Evolutionary conservation across 805 yeast species (phyloP), one percentile per base, ranked within the genome.

Genomic region (Yarrowia deformans): DNA sequence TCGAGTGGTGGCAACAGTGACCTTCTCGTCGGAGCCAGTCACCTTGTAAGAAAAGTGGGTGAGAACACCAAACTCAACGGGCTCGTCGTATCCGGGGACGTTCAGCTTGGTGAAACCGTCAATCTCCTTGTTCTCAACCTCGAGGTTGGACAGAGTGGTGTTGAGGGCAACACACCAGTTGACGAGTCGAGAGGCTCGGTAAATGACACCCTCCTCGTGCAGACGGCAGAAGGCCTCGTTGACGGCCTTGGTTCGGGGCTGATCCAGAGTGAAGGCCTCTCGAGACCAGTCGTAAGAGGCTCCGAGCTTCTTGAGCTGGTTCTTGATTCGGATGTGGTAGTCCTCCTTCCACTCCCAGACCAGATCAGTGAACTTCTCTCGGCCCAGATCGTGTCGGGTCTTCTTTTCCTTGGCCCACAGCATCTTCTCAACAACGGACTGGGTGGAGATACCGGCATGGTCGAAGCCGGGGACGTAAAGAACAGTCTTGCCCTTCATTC

Each of bases 271-370:
- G 83, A 95, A 95, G 12, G 92, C 97, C 82, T 95, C 99, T 78
- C 94, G 88, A 45, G 85, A 78, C 98, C 98, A 95, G 79, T 93
- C 98, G 76, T 93, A 95, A 19, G 99, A 95, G 35, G 98, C 97
- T 79, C 99, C 99, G 77, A 95, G 84, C 72, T 87, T 87, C 79
- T 87, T 83, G 77, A 94, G 87, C 82, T 95, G 99, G 73, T 84
- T 78, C 82, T 90, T 91, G 79, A 95, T 95, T 75, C 90, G 89
- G 69, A 79, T 79, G 75, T 95, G 98, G 82, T 95, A 95, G 71
- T 90, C 93, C 72, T 93, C 96, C 79, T 95, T 95, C 99, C 99
- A 95, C 74, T 92, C 97, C 98, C 98, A 95, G 39, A 95, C 97
- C 77, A 90, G 89, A 46, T 84, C 89, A 69, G 91, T 81, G 74